Percentiles rank a stretch among this genome's conserved stretches.
phyloP scores from a whole-genome alignment of 2,329 filamentous ascomycete species.

The Fusarium robinianum region DNA sequence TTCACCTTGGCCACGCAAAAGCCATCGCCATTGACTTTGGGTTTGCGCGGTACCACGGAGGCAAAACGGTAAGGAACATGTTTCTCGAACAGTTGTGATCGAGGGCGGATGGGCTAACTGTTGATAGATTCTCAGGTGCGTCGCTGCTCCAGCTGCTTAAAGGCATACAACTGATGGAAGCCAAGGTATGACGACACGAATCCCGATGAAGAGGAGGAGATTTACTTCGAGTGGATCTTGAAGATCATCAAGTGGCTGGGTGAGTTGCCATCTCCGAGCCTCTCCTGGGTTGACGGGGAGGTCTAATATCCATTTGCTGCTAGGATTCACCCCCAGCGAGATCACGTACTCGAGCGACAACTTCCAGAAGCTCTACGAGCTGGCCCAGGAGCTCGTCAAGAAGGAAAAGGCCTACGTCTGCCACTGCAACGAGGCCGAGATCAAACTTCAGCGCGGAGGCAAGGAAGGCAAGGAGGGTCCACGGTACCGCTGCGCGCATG shows the following conservation, averaged over 20 bases:
- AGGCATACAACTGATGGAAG: slow-evolving; percentile 13
- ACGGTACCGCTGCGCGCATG: slow-evolving; percentile 80
- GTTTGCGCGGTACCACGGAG: slow-evolving; percentile 83
- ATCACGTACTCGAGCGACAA: slow-evolving; percentile 91
- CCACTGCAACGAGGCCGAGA: slow-evolving; percentile 79
- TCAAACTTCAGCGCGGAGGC: slow-evolving; percentile 86
- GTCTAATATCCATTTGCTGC: slow-evolving; percentile 8
- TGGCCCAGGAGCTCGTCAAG: slow-evolving; percentile 82
- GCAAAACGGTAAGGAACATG: slow-evolving; percentile 51
- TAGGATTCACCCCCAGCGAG: slow-evolving; percentile 71
- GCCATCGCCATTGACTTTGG: slow-evolving; percentile 97
- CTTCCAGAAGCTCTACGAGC: slow-evolving; percentile 84
- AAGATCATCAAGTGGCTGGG: slow-evolving; percentile 81
- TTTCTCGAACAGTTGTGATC: neutral
- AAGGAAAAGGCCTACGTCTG: slow-evolving; percentile 80
- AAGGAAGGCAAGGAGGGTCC: slow-evolving; percentile 65
- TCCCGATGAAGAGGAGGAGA: slow-evolving; percentile 88
- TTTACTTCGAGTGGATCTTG: slow-evolving; percentile 86
- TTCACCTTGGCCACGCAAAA: slow-evolving; percentile 94
- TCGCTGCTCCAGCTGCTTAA: neutral
- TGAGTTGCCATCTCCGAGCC: slow-evolving; percentile 12
- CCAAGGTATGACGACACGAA: slow-evolving; percentile 90
- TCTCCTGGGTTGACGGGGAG: neutral
- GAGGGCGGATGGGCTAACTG: slow-evolving; percentile 17
- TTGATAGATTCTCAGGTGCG: slow-evolving; percentile 39